Evolutionary conservation across 768 basidiomycete genomes (phyloP).

Genomic region (Chalciporus piperatus): DNA sequence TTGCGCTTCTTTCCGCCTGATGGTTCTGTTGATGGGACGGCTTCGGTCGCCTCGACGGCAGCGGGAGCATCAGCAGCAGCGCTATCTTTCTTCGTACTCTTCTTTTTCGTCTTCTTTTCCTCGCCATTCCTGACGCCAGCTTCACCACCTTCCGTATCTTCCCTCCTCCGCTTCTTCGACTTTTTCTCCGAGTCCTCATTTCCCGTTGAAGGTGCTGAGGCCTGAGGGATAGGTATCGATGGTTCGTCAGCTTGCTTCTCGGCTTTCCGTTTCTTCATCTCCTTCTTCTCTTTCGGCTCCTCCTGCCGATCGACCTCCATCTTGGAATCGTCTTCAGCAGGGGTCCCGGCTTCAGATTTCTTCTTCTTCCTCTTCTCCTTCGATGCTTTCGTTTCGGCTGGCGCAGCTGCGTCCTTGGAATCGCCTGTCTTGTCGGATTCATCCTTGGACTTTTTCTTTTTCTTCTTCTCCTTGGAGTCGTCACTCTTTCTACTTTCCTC

Average conservation of each 20-base stretch:
- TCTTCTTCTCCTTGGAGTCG: conserved; percentile 15
- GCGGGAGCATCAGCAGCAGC: conserved; percentile 3
- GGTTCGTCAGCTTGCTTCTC: conserved; percentile 21
- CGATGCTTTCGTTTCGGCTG: conserved; percentile 1
- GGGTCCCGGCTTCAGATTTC: background rate
- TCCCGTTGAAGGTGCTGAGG: conserved; percentile 3
- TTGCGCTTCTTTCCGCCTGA: conserved; percentile 28
- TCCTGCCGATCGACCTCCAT: conserved; percentile 1
- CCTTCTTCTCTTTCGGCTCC: conserved; percentile 13
- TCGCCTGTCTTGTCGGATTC: background rate
- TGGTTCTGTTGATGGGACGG: conserved; percentile 1
- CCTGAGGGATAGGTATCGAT: conserved; percentile 9
- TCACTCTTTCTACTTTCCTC: conserved; percentile 1
- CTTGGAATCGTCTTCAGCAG: background rate
- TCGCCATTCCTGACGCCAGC: conserved; percentile 5
- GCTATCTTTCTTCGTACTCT: conserved; percentile 14
- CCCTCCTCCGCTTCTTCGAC: conserved; percentile 37
- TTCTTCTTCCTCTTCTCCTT: conserved; percentile 9
- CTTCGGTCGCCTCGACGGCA: conserved; percentile 13
- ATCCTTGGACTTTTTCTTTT: conserved; percentile 18
- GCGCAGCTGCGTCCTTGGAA: background rate
- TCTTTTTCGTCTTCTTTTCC: conserved; percentile 30
- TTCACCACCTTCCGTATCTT: conserved; percentile 9
- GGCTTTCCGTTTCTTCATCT: conserved; percentile 16
- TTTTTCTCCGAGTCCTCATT: conserved; percentile 12